Percentiles rank a stretch among this genome's conserved stretches.
phyloP scores from a whole-genome alignment of 331 rosid species.

The Acacia concinna region DNA sequence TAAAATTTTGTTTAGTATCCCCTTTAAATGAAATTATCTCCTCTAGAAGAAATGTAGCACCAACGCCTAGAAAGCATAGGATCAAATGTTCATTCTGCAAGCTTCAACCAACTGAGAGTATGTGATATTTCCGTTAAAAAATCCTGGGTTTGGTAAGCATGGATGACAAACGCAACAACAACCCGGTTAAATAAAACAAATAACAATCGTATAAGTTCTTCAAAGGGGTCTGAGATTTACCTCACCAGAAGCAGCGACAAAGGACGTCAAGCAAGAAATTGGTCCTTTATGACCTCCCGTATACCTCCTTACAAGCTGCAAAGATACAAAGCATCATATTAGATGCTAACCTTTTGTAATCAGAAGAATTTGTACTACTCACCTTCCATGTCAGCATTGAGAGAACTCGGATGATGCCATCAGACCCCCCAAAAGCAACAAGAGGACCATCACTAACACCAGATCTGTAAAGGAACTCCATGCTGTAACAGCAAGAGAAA shows the following conservation, averaged over 20 bases:
- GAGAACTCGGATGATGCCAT: conserved; percentile 96
- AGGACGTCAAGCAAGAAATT: conserved; percentile 92
- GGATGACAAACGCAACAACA: background rate
- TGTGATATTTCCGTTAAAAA: background rate
- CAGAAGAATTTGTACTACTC: background rate
- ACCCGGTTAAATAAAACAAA: background rate
- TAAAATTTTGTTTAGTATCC: background rate
- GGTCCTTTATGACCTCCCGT: conserved; percentile 98
- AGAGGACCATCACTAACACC: conserved; percentile 87
- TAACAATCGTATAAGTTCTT: background rate
- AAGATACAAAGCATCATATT: conserved; percentile 38
- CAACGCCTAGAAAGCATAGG: background rate
- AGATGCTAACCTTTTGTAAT: background rate
- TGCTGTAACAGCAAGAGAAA: conserved; percentile 50
- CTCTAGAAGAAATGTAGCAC: background rate
- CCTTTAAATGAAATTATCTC: background rate
- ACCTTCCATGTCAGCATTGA: conserved; percentile 99
- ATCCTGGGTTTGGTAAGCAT: background rate
- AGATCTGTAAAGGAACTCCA: conserved; percentile 95
- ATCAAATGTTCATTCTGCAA: background rate
- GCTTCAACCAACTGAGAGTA: background rate
- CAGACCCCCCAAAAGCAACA: conserved; percentile 98
- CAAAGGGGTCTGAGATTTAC: conserved; percentile 44
- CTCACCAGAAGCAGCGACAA: conserved; percentile 97
- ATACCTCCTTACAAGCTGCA: conserved; percentile 90